Percentiles rank a stretch among this genome's conserved stretches.
These are phyloP conservation scores for Lantana camara DNA, from an alignment of 257 asterid genomes.

Conservation along the genomic window DNA sequence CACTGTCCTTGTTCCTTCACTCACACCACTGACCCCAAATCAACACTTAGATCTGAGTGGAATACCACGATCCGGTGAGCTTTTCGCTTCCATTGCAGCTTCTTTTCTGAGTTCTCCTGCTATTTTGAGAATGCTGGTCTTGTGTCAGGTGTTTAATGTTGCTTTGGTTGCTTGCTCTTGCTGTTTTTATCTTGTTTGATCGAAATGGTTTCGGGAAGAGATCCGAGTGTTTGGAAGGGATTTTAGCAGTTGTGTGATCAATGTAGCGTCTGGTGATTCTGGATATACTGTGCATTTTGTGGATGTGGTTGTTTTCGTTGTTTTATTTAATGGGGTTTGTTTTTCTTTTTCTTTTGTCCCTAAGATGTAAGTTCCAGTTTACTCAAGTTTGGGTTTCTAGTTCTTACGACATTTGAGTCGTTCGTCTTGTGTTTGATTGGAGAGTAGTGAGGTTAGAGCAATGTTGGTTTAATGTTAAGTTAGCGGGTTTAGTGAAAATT, in stretches of 20 bases:
- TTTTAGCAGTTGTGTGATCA: not conserved
- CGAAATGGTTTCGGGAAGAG: constrained; percentile 25
- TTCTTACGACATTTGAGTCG: constrained; percentile 3
- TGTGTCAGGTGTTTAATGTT: not conserved
- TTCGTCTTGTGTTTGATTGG: not conserved
- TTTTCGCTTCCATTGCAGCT: constrained; percentile 29
- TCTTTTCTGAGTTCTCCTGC: not conserved
- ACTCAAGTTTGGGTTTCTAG: not conserved
- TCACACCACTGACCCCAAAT: constrained; percentile 17
- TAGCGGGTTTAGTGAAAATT: not conserved
- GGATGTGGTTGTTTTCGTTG: constrained; percentile 4
- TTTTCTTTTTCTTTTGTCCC: not conserved
- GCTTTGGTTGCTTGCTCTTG: not conserved
- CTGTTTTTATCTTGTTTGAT: not conserved
- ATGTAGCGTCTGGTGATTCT: constrained; percentile 4
- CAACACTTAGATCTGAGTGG: constrained; percentile 50
- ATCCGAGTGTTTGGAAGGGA: constrained; percentile 25
- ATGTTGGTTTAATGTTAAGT: not conserved
- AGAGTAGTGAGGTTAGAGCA: not conserved
- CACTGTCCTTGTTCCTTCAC: constrained; percentile 21
- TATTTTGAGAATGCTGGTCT: not conserved
- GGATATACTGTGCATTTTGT: constrained; percentile 22
- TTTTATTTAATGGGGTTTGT: constrained; percentile 5
- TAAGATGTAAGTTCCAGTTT: too few relatives aligned
- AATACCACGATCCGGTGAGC: constrained; percentile 47